These are phyloP conservation scores for Mycotypha africana DNA, from an alignment of 371 early-diverging fungal genomes.

Conservation along the genomic window DNA sequence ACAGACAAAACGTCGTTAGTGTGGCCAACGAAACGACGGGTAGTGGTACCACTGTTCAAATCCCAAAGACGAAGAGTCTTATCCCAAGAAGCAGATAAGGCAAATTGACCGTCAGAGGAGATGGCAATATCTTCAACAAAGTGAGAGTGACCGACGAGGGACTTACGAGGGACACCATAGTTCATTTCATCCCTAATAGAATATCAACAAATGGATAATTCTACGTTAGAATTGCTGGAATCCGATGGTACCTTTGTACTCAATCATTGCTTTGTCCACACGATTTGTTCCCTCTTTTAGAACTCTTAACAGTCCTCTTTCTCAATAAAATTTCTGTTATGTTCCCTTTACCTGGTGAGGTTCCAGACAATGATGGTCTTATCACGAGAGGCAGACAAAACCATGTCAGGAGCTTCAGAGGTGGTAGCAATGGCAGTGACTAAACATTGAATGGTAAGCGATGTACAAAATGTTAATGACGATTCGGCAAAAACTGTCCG, in stretches of 20 bases:
- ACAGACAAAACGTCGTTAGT: constrained; percentile 95
- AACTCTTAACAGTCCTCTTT: background rate
- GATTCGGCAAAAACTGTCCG: no score
- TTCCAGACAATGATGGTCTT: constrained; percentile 97
- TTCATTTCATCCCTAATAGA: constrained; percentile 81
- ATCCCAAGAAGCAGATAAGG: constrained; percentile 97
- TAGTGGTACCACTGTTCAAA: constrained; percentile 88
- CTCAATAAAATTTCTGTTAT: background rate
- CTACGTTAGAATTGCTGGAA: no score
- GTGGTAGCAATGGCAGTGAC: constrained; percentile 96
- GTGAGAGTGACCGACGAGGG: constrained; percentile 96
- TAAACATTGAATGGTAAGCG: no score
- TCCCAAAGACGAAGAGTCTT: constrained; percentile 99
- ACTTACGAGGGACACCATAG: constrained; percentile 89
- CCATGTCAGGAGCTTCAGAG: constrained; percentile 87
- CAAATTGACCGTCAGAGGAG: constrained; percentile 97
- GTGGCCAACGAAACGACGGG: constrained; percentile 96
- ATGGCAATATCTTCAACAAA: constrained; percentile 96
- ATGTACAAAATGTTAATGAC: no score
- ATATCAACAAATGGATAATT: no score
- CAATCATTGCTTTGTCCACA: no score
- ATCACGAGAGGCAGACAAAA: constrained; percentile 94
- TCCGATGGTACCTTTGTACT: no score
- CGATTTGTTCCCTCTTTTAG: no score
- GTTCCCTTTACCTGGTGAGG: constrained; percentile 57